A percentile compares a stretch with the other conserved stretches of the same genome.
phyloP scores from a whole-genome alignment of 139 green algal species.

The Closterium sp. region DNA sequence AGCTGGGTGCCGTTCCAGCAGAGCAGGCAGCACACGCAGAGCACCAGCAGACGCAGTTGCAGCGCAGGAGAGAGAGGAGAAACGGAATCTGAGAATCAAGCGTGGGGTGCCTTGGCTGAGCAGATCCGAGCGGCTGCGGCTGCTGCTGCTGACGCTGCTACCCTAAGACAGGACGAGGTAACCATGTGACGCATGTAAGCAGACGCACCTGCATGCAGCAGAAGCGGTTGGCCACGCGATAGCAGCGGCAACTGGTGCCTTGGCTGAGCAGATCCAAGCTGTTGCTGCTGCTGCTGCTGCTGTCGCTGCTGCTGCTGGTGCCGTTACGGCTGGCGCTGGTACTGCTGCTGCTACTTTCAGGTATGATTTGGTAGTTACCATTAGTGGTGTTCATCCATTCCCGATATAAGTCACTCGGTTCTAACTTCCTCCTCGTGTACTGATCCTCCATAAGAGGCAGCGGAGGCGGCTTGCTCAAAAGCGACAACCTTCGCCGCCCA shows the following conservation, averaged over 20 bases:
- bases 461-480: neutral
- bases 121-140: too few species aligned
- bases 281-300: neutral
- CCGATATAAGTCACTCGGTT: neutral
- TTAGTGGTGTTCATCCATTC: too few species aligned
- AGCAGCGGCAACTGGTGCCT: neutral
- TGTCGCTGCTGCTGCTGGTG: neutral
- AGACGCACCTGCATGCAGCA: neutral
- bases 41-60: too few species aligned
- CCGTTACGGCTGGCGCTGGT: neutral
- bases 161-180: too few species aligned
- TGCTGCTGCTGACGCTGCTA: too few species aligned
- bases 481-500: neutral
- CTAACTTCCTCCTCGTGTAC: neutral
- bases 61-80: too few species aligned
- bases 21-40: too few species aligned
- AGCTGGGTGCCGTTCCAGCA: too few species aligned
- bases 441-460: neutral
- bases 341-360: neutral
- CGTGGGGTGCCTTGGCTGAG: too few species aligned
- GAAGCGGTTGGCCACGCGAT: neutral
- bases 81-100: too few species aligned
- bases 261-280: neutral
- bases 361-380: too few species aligned
- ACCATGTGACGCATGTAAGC: too few species aligned